Conservation (phyloP, 345 rosid genomes). For the Corchorus capsularis region DNA sequence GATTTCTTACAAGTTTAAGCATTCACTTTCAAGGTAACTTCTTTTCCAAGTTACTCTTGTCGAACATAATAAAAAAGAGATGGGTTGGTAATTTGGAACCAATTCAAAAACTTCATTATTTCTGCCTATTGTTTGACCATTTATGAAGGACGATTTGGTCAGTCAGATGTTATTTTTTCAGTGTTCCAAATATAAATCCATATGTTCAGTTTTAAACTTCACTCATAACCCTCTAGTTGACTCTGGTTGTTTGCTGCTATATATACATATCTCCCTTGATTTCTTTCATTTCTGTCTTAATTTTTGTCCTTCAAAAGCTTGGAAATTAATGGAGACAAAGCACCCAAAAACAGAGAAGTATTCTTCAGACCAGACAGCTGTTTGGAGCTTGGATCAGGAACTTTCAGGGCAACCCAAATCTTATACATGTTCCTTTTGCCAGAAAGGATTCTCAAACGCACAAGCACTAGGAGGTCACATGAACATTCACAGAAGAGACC, state of each 20-base stretch:
- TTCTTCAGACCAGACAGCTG: constrained; percentile 9
- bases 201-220: too few species aligned
- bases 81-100: too few species aligned
- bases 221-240: constrained; percentile 20
- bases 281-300: not conserved
- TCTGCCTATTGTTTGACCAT: not conserved
- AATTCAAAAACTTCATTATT: too few species aligned
- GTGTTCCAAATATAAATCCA: not conserved
- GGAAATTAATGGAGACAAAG: constrained; percentile 28
- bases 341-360: constrained; percentile 18
- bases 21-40: not conserved
- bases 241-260: not conserved
- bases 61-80: too few species aligned
- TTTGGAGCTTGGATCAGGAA: constrained; percentile 25
- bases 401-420: constrained; percentile 26
- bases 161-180: not conserved
- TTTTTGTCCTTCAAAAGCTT: not conserved
- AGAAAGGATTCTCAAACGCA: constrained; percentile 65
- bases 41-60: not conserved
- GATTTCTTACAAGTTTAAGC: too few species aligned
- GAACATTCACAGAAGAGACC: constrained; percentile 69
- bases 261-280: not conserved
- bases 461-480: constrained; percentile 80
- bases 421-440: constrained; percentile 57
- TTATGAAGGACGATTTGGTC: not conserved